Percentiles rank a stretch among this genome's conserved stretches.
These are phyloP conservation scores for Penicillium sp. DNA, from an alignment of 2,329 filamentous ascomycete species.

Conservation along the genomic window DNA sequence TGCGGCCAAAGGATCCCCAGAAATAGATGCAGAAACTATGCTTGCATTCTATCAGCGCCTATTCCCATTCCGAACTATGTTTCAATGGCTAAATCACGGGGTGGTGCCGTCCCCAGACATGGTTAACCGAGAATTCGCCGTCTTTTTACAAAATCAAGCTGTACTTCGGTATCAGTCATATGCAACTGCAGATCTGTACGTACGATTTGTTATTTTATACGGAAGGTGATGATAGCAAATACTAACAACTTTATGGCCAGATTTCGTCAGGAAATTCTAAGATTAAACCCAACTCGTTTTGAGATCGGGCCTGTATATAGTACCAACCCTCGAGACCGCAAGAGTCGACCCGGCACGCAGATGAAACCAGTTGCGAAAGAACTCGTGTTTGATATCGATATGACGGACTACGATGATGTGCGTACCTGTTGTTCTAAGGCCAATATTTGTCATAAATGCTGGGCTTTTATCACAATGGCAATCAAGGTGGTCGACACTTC, in stretches of 20 bases:
- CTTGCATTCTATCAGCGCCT: slow-evolving; percentile 91
- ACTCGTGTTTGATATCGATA: slow-evolving; percentile 97
- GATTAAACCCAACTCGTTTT: slow-evolving; percentile 85
- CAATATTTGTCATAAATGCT: slow-evolving; percentile 90
- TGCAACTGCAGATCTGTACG: slow-evolving; percentile 60
- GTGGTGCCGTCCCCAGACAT: slow-evolving; percentile 83
- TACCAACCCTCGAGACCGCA: slow-evolving; percentile 89
- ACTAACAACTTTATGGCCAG: slow-evolving; percentile 36
- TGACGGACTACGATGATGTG: slow-evolving; percentile 97
- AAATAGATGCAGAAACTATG: slow-evolving; percentile 78
- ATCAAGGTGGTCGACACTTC: slow-evolving; percentile 89
- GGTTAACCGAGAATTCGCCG: slow-evolving; percentile 89
- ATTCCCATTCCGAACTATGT: slow-evolving; percentile 90
- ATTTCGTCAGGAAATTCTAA: slow-evolving; percentile 85
- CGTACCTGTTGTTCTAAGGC: slow-evolving; percentile 92
- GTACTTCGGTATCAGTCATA: slow-evolving; percentile 91
- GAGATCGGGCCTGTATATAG: slow-evolving; percentile 98
- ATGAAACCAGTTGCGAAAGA: slow-evolving; percentile 91
- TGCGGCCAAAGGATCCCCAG: slow-evolving; percentile 25
- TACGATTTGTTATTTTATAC: slow-evolving; percentile 2
- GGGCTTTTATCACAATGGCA: slow-evolving; percentile 96
- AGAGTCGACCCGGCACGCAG: slow-evolving; percentile 70
- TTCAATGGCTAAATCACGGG: slow-evolving; percentile 97
- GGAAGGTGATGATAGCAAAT: background rate
- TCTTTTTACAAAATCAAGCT: slow-evolving; percentile 87